A percentile compares a stretch with the other conserved stretches of the same genome.
Conservation (phyloP, 1,284 basidiomycete species). For the Apiotrichum gracile region DNA sequence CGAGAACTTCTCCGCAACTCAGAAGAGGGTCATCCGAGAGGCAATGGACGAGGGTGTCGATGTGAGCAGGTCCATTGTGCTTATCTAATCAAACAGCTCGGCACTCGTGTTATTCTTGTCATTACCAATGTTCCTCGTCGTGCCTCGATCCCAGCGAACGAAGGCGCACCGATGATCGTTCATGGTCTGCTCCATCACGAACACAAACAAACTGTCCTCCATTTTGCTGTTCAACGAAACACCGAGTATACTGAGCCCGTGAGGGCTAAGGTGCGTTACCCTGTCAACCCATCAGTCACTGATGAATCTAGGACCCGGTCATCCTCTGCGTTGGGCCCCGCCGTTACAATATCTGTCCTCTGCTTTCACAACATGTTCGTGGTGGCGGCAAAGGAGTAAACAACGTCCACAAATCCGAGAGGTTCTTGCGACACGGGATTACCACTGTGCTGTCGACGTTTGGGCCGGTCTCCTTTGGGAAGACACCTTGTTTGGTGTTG, state of each 20-base stretch:
- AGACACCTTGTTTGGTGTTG: conserved; percentile 60
- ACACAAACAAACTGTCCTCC: conserved; percentile 89
- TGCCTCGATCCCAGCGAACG: conserved; percentile 45
- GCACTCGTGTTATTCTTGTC: conserved; percentile 68
- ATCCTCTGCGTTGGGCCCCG: conserved; percentile 85
- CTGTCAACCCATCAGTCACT: background rate
- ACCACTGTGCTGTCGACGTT: conserved; percentile 81
- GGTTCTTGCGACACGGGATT: conserved; percentile 76
- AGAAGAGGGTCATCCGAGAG: conserved; percentile 63
- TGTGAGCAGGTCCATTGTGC: conserved; percentile 49
- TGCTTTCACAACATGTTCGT: conserved; percentile 86
- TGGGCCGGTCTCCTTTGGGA: conserved; percentile 84
- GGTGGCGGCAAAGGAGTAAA: conserved; percentile 86
- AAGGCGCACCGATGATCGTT: conserved; percentile 59
- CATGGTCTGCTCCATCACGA: conserved; percentile 90
- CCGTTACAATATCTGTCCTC: conserved; percentile 72
- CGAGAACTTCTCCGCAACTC: conserved; percentile 85
- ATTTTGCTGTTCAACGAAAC: conserved; percentile 90
- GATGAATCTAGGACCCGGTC: conserved; percentile 63
- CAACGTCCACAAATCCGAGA: conserved; percentile 96
- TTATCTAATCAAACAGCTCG: conserved; percentile 53
- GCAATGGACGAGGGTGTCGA: conserved; percentile 63
- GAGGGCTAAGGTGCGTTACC: conserved; percentile 68
- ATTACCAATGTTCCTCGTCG: conserved; percentile 63
- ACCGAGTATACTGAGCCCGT: conserved; percentile 88